Conservation (phyloP, 2,329 filamentous ascomycete genomes). For the Neonectria magnoliae region DNA sequence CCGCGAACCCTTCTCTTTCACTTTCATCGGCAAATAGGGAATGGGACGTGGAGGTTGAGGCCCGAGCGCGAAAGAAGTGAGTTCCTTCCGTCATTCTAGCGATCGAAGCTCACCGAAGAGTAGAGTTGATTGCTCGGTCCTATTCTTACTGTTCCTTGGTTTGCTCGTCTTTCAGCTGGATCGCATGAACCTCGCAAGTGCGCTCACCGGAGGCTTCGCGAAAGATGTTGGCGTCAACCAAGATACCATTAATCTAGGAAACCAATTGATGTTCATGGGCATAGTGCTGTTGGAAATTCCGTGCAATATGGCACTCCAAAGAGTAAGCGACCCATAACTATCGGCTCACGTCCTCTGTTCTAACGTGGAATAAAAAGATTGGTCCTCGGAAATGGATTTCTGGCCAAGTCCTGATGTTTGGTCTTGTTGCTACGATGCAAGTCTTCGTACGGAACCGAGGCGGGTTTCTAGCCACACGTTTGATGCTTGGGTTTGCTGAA, state of each 20-base stretch:
- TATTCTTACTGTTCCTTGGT: slow-evolving; percentile 60
- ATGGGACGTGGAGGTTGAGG: background rate
- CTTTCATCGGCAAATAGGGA: background rate
- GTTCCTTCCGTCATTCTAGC: background rate
- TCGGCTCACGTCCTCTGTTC: background rate
- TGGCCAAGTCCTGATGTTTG: slow-evolving; percentile 59
- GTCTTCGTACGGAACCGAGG: slow-evolving; percentile 53
- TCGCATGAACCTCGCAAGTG: slow-evolving; percentile 62
- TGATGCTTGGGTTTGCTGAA: slow-evolving; percentile 59
- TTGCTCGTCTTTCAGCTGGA: slow-evolving; percentile 63
- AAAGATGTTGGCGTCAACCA: slow-evolving; percentile 54
- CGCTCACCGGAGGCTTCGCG: slow-evolving; percentile 60
- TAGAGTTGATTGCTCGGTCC: slow-evolving; percentile 58
- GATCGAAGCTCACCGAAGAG: background rate
- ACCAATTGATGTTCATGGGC: slow-evolving; percentile 63
- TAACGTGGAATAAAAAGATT: slow-evolving; percentile 40
- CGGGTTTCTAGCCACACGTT: slow-evolving; percentile 56
- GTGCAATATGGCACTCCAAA: slow-evolving; percentile 57
- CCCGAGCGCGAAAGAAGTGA: background rate
- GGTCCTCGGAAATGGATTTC: slow-evolving; percentile 61
- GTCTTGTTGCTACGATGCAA: slow-evolving; percentile 57
- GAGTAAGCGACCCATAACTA: slow-evolving; percentile 25
- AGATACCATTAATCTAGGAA: slow-evolving; percentile 61
- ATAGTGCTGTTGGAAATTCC: slow-evolving; percentile 62
- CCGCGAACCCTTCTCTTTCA: background rate